phyloP scores from a whole-genome alignment of 495 filamentous ascomycete genomes.

The Cercophora scortea region DNA sequence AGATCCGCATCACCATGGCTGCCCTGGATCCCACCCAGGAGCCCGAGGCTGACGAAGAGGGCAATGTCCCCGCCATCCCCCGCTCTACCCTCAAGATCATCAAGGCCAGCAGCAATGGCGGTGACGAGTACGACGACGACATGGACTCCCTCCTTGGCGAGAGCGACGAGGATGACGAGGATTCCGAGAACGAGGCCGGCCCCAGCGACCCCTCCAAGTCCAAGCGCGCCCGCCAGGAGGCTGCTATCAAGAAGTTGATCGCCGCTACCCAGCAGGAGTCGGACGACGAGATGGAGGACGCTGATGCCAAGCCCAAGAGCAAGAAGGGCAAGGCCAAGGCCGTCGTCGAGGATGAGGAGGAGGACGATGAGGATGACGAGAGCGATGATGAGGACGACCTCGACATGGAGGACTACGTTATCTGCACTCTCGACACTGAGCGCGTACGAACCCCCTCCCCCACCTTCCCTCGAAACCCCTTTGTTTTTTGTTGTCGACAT shows the following conservation, averaged over 20 bases:
- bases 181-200: conserved; percentile 74
- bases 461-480: too few relatives aligned
- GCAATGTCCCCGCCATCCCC: conserved; percentile 50
- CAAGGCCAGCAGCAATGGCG: conserved; percentile 50
- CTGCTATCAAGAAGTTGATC: conserved; percentile 63
- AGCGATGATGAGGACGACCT: conserved; percentile 49
- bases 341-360: conserved; percentile 53
- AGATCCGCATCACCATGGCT: conserved; percentile 98
- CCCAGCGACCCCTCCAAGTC: conserved; percentile 84
- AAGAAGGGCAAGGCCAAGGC: conserved; percentile 73
- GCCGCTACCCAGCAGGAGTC: conserved; percentile 51
- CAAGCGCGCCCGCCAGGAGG: conserved; percentile 69
- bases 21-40: conserved; percentile 83
- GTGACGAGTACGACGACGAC: conserved; percentile 52
- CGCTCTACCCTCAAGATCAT: conserved; percentile 87
- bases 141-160: conserved; percentile 44
- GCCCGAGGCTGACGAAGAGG: conserved; percentile 55
- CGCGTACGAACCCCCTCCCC: conserved; percentile 21
- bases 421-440: conserved; percentile 90
- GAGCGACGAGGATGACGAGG: conserved; percentile 43
- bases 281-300: conserved; percentile 52
- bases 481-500: background rate
- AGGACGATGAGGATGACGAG: conserved; percentile 45
- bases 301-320: conserved; percentile 50
- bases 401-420: conserved; percentile 75